These are phyloP conservation scores for Pythium phragmitis DNA, from an alignment of 352 stramenopile species.

Conservation along the genomic window DNA sequence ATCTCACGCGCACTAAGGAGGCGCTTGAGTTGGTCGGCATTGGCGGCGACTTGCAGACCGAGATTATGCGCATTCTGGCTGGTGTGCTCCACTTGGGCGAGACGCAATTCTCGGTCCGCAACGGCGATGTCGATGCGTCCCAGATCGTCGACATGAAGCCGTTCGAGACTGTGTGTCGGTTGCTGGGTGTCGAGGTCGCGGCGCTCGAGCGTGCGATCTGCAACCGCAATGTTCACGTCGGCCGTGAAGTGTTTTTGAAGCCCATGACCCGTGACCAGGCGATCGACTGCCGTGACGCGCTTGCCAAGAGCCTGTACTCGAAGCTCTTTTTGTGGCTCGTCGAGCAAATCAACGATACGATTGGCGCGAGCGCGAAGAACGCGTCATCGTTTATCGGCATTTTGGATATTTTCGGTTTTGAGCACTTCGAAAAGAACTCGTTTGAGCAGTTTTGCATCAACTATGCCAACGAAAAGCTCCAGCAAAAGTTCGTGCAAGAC, in stretches of 20 bases:
- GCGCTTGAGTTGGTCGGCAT: slow-evolving; percentile 91
- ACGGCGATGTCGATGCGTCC: slow-evolving; percentile 80
- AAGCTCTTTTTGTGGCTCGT: slow-evolving; percentile 97
- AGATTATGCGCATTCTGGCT: slow-evolving; percentile 88
- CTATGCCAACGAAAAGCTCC: slow-evolving; percentile 91
- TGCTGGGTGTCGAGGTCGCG: slow-evolving; percentile 56
- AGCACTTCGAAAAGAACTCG: slow-evolving; percentile 90
- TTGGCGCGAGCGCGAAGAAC: slow-evolving; percentile 58
- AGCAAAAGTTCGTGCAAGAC: slow-evolving; percentile 91
- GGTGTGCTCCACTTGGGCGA: slow-evolving; percentile 93
- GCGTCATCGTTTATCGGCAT: slow-evolving; percentile 88
- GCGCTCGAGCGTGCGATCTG: slow-evolving; percentile 70
- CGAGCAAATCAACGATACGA: slow-evolving; percentile 91
- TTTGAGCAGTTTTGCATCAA: slow-evolving; percentile 95
- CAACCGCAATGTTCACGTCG: slow-evolving; percentile 82
- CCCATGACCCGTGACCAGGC: slow-evolving; percentile 86
- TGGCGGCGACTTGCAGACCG: slow-evolving; percentile 66
- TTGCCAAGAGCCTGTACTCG: slow-evolving; percentile 94
- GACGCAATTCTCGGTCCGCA: slow-evolving; percentile 63
- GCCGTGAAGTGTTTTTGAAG: slow-evolving; percentile 76
- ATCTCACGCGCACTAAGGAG: slow-evolving; percentile 71
- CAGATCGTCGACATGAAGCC: slow-evolving; percentile 55
- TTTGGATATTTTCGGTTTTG: slow-evolving; percentile 93
- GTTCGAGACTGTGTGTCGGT: slow-evolving; percentile 53
- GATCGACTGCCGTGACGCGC: slow-evolving; percentile 88